Conservation (phyloP, 1,284 basidiomycete genomes). For the Ustilago hordei region DNA sequence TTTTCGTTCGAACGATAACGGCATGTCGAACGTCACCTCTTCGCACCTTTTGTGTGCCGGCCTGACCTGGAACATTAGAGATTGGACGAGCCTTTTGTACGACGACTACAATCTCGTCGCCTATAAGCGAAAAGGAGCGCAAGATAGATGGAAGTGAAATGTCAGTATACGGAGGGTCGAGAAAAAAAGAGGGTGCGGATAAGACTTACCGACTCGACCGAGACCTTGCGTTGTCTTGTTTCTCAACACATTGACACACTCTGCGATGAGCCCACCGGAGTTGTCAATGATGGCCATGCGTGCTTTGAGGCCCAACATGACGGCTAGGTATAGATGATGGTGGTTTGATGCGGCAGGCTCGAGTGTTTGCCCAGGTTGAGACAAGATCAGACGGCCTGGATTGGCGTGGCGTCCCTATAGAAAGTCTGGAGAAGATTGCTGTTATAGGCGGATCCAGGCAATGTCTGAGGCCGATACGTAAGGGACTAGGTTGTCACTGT, state of each 20-base stretch:
- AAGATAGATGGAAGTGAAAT: slow-evolving; percentile 13
- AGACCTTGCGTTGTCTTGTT: slow-evolving; percentile 85
- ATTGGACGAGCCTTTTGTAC: slow-evolving; percentile 92
- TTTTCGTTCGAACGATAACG: slow-evolving; percentile 91
- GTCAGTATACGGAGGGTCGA: background rate
- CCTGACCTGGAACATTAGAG: slow-evolving; percentile 65
- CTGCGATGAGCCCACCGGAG: slow-evolving; percentile 93
- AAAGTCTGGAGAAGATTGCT: no score
- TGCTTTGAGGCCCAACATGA: slow-evolving; percentile 69
- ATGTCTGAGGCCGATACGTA: background rate
- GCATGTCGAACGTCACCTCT: slow-evolving; percentile 93
- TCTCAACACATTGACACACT: slow-evolving; percentile 97
- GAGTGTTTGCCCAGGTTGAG: background rate
- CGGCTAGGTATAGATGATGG: background rate
- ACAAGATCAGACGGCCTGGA: background rate
- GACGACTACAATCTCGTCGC: slow-evolving; percentile 97
- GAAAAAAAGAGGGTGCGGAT: background rate
- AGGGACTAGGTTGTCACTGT: background rate
- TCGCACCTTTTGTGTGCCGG: slow-evolving; percentile 77
- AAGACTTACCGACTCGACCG: slow-evolving; percentile 74
- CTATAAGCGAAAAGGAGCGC: slow-evolving; percentile 73
- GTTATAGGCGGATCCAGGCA: background rate
- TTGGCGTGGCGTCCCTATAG: no score
- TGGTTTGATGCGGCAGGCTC: background rate
- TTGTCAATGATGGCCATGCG: slow-evolving; percentile 87